Base-by-base conservation (phyloP, 2,329 filamentous ascomycete genomes). In the Alternaria sp. region DNA sequence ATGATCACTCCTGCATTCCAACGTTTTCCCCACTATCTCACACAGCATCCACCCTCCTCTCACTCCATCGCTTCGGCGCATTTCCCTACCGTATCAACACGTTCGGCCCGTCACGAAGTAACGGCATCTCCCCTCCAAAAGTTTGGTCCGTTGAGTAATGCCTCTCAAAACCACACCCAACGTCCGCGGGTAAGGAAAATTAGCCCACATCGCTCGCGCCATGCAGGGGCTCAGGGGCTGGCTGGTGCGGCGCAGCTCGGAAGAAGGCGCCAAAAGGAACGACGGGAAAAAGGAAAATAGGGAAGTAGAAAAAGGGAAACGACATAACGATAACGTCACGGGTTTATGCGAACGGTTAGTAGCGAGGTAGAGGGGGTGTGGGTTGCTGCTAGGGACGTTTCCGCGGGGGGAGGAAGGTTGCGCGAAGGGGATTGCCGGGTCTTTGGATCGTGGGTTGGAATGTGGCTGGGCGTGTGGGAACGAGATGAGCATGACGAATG, bases 131-230 rank as follows among this genome's bases (percentile, higher is more conserved):
- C 23, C 8, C 49, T 51, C 13, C 9, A 32, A 21, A 21, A 52
- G 49, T 52, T 52, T 52, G 49, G 49, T 52, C 32, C 30, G 49
- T 52, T 52, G 30, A 40, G 19, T 52, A 52, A 52, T 52, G 32
- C 13, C 30, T 30, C 30, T 36, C 23, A 40, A 21, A 40, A 36
- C 21, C 30, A 52, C 21, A 15, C 2, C 2, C 15, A 21, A 9
- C 30, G 19, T 52, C 36, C 9, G 36, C 36, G 28, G 49, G 49
- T 40, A 36, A 40, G 49, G 19, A 23, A 52, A 25, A 32, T 40
- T 52, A 52, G 30, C 30, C 13, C 21, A 40, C 36, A 15, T 12
- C n/a, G 19, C 9, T 52, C 19, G 30, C 28, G 49, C 49, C 49
- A 52, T 52, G 49, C 49, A 52, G 49, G 49, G 49, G 49, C 19